phyloP scores from a whole-genome alignment of 768 basidiomycete genomes.

The Psilocybe subaeruginosa region DNA sequence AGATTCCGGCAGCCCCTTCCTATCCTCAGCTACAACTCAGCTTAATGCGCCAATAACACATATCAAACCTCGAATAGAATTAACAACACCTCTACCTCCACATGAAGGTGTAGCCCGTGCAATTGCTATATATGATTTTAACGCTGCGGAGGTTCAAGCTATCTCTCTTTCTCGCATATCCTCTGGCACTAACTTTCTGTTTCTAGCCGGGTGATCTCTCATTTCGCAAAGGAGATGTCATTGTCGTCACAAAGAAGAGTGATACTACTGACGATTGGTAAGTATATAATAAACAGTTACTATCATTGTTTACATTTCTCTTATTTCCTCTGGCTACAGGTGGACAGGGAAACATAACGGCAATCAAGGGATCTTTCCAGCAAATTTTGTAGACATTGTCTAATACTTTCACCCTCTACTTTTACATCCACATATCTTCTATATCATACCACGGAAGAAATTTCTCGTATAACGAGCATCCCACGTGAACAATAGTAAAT shows the following conservation, averaged over 20 bases:
- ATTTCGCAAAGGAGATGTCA: constrained; percentile 77
- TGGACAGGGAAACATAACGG: constrained; percentile 75
- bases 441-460: neutral
- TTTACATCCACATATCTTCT: neutral
- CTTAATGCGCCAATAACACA: constrained; percentile 15
- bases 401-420: constrained; percentile 18
- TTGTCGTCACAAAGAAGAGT: constrained; percentile 69
- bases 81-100: constrained; percentile 48
- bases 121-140: constrained; percentile 75
- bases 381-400: constrained; percentile 79
- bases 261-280: constrained; percentile 78
- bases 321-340: constrained; percentile 39
- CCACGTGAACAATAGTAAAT: neutral
- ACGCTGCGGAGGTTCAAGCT: constrained; percentile 65
- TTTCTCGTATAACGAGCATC: neutral
- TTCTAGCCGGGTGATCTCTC: constrained; percentile 71
- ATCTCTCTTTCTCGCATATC: neutral
- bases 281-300: constrained; percentile 17
- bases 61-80: constrained; percentile 52
- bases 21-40: neutral
- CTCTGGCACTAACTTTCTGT: constrained; percentile 6
- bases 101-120: constrained; percentile 70
- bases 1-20: neutral
- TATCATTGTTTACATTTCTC: neutral
- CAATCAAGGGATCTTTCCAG: constrained; percentile 74